Evolutionary conservation across 108 stramenopile genomes (phyloP).

Genomic region (Stephanodiscus triporus): DNA sequence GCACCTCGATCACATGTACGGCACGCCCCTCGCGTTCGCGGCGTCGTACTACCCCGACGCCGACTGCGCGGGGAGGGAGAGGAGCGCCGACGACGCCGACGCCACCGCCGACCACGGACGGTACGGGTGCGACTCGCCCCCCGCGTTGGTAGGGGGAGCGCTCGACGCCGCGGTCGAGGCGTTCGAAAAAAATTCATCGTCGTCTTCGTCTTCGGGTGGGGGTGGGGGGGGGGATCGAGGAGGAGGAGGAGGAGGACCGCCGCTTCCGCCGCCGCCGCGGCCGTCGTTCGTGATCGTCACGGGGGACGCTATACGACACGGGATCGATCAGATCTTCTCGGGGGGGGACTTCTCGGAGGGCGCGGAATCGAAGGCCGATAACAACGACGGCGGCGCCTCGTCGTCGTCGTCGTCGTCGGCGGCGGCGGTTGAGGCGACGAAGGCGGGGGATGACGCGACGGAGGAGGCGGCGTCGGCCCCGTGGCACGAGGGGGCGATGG

Average conservation of each 20-base stretch:
- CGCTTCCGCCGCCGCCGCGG: no score
- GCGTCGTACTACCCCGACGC: neutral
- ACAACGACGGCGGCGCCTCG: no score
- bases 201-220: no score
- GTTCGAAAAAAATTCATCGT: no score
- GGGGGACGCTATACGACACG: constrained; percentile 60
- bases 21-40: neutral
- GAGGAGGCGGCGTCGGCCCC: neutral
- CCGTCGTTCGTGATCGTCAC: constrained; percentile 56
- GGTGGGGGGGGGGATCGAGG: neutral
- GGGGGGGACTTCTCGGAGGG: neutral
- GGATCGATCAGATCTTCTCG: constrained; percentile 22
- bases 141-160: constrained; percentile 10
- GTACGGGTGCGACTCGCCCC: constrained; percentile 53
- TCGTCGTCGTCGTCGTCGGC: no score
- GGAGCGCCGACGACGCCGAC: neutral
- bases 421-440: no score
- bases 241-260: no score
- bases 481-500: constrained; percentile 28
- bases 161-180: constrained; percentile 16
- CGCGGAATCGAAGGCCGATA: neutral
- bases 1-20: no score
- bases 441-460: neutral
- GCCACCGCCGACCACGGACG: constrained; percentile 12
- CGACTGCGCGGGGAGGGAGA: neutral